A percentile compares a stretch with the other conserved stretches of the same genome.
These are phyloP conservation scores for Laburnicola sp. DNA, from an alignment of 2,329 filamentous ascomycete genomes.

Conservation along the genomic window DNA sequence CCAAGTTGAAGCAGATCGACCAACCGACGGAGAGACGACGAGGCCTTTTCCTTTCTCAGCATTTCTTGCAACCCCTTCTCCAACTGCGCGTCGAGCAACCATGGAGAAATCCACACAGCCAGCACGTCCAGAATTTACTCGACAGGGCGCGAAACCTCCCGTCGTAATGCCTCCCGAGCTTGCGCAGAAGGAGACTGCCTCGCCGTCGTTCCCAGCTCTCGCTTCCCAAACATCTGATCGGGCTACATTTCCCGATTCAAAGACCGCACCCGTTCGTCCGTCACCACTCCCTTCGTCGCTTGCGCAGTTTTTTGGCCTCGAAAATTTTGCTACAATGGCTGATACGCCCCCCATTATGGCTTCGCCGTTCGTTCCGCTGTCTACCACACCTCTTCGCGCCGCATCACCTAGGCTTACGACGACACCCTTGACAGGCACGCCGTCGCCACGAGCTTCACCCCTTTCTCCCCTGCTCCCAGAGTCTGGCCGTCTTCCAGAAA, in stretches of 20 bases:
- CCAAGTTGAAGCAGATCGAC: not conserved
- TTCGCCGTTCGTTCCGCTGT: conserved; percentile 6
- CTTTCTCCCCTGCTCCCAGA: not conserved
- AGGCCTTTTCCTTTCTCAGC: conserved; percentile 25
- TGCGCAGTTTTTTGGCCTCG: not conserved
- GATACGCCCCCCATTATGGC: not conserved
- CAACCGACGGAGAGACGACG: no score
- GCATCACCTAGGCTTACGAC: conserved; percentile 13
- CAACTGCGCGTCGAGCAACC: conserved; percentile 1
- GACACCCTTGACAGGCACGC: conserved; percentile 20
- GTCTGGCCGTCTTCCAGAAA: not conserved
- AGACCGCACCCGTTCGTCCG: not conserved
- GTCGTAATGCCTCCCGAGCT: conserved; percentile 4
- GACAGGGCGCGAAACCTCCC: not conserved
- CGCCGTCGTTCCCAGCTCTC: conserved; percentile 12
- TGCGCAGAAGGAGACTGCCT: conserved; percentile 15
- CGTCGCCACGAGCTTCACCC: conserved; percentile 19
- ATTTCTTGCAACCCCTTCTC: conserved; percentile 17
- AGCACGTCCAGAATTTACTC: not conserved
- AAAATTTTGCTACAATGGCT: not conserved
- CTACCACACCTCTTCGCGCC: conserved; percentile 13
- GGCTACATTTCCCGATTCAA: not conserved
- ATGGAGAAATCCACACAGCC: not conserved
- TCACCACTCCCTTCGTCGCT: conserved; percentile 6
- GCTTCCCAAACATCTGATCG: not conserved